Percentiles rank a stretch among this genome's conserved stretches.
phyloP scores from a whole-genome alignment of 2,329 filamentous ascomycete genomes.

The Pseudogymnoascus sp. region DNA sequence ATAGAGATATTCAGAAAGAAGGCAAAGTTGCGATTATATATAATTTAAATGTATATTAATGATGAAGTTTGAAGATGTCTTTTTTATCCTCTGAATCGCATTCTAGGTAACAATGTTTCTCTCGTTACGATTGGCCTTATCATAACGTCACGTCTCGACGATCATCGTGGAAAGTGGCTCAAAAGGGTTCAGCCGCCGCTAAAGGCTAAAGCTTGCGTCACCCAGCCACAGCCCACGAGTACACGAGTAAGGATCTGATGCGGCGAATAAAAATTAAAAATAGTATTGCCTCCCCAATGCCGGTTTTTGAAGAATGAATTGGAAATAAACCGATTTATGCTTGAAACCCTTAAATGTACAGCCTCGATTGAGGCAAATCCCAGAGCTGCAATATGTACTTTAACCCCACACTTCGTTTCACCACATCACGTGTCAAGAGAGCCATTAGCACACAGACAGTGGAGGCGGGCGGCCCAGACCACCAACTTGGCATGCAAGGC shows the following conservation, averaged over 20 bases:
- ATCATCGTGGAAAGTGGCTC: constrained; percentile 6
- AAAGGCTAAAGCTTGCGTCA: background rate
- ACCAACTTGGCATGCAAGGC: constrained; percentile 6
- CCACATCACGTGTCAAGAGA: background rate
- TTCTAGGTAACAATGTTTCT: background rate
- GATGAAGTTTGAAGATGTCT: background rate
- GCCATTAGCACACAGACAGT: background rate
- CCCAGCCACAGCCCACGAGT: background rate
- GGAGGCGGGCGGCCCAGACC: background rate
- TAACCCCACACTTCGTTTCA: background rate
- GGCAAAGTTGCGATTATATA: background rate
- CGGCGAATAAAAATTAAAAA: constrained; percentile 4
- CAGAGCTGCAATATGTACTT: background rate
- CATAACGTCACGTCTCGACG: background rate
- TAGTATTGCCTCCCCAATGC: background rate
- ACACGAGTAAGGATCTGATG: background rate
- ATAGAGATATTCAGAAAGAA: background rate
- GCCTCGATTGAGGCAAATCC: background rate
- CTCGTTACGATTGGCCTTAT: constrained; percentile 1
- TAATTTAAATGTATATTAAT: background rate
- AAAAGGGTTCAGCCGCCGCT: constrained; percentile 8
- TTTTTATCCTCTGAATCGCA: background rate
- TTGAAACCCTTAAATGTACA: background rate
- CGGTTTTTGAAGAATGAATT: background rate
- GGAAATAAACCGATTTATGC: background rate